Conservation (phyloP, 179 eudicot species). For the Beta lomatogona region DNA sequence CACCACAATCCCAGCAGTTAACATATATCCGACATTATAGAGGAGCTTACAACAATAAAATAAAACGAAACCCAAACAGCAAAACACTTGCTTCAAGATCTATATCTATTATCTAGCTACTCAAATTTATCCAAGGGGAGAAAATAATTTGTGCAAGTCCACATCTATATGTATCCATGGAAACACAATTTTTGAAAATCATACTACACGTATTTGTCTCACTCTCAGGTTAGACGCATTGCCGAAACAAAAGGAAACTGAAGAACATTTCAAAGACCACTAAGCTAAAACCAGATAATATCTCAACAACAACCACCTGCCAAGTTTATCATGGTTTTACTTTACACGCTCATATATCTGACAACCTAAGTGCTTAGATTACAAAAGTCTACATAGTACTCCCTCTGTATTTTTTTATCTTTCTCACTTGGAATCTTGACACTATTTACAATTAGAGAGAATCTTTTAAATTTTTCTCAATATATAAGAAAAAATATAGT, state of each 20-base stretch:
- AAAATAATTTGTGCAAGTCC: slow-evolving; percentile 27
- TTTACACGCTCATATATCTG: neutral
- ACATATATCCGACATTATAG: slow-evolving; percentile 37
- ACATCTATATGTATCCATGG: slow-evolving; percentile 1
- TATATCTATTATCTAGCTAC: slow-evolving; percentile 11
- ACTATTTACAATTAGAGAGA: too few species aligned
- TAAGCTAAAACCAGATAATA: neutral
- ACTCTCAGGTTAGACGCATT: neutral
- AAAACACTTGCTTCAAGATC: slow-evolving; percentile 13
- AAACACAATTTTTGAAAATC: neutral
- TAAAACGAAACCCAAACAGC: slow-evolving; percentile 12
- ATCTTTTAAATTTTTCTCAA: too few species aligned
- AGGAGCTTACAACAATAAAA: slow-evolving; percentile 32
- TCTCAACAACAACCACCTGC: neutral
- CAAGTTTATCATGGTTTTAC: neutral
- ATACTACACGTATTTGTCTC: neutral
- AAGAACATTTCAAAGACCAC: neutral
- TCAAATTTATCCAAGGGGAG: neutral
- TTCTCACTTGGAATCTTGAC: too few species aligned
- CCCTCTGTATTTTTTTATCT: too few species aligned
- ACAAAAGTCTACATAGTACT: neutral
- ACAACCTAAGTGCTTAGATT: neutral
- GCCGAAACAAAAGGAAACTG: too few species aligned
- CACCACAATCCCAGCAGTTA: slow-evolving; percentile 36
- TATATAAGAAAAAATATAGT: too few species aligned